A percentile compares a stretch with the other conserved stretches of the same genome.
Evolutionary conservation across 2,329 filamentous ascomycete species (phyloP).

Genomic region (Arthrobotrys sphaeroides): DNA sequence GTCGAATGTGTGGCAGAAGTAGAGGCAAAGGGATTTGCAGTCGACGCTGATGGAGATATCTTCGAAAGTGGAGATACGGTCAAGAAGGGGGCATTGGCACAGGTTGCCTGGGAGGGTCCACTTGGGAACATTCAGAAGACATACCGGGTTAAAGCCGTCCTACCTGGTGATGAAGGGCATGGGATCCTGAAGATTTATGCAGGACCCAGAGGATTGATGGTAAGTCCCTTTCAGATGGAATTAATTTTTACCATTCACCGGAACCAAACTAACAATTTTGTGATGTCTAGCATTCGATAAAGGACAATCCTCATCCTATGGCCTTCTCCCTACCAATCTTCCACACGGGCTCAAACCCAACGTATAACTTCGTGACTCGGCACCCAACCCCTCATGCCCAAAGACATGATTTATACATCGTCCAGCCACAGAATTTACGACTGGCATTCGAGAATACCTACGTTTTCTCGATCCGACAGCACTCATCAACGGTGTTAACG

Average conservation of each 20-base stretch:
- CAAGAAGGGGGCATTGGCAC: constrained; percentile 84
- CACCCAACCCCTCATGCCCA: constrained; percentile 98
- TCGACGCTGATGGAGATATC: constrained; percentile 86
- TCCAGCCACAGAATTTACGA: constrained; percentile 89
- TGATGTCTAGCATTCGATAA: constrained; percentile 75
- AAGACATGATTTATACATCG: constrained; percentile 94
- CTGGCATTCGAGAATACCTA: constrained; percentile 96
- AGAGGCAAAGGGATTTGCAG: constrained; percentile 80
- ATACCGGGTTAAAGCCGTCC: constrained; percentile 89
- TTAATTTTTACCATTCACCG: background rate
- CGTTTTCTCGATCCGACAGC: constrained; percentile 93
- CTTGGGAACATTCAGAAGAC: constrained; percentile 79
- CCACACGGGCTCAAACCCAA: constrained; percentile 89
- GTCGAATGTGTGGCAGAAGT: constrained; percentile 93
- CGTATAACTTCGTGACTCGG: constrained; percentile 89
- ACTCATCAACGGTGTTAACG: constrained; percentile 72
- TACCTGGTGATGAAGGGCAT: constrained; percentile 90
- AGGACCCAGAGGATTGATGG: constrained; percentile 90
- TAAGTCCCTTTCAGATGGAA: constrained; percentile 57
- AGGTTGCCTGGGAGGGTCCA: constrained; percentile 78
- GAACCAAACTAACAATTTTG: constrained; percentile 35
- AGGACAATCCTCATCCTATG: constrained; percentile 91
- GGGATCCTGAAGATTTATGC: constrained; percentile 91
- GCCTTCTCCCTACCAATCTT: constrained; percentile 89
- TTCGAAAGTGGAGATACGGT: constrained; percentile 91